Conservation (phyloP, 2,329 filamentous ascomycete genomes). For the Leptosphaerulina australis region DNA sequence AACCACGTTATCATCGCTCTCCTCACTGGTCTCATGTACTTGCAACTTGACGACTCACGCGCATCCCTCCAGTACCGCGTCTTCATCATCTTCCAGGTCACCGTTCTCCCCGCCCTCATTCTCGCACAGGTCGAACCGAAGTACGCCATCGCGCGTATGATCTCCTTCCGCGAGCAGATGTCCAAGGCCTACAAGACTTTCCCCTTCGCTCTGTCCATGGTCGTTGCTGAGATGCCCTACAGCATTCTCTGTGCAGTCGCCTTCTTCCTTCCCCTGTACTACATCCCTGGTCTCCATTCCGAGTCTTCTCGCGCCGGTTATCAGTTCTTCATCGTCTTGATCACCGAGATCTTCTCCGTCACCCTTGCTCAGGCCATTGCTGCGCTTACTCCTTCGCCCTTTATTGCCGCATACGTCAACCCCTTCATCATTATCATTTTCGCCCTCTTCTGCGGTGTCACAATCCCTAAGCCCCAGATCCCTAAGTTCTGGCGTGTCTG, state of each 20-base stretch:
- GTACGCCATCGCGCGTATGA: conserved; percentile 77
- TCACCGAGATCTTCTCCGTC: conserved; percentile 84
- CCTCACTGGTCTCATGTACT: conserved; percentile 78
- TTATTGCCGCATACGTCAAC: conserved; percentile 79
- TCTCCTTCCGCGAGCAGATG: conserved; percentile 85
- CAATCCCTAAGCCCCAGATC: conserved; percentile 78
- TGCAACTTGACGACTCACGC: conserved; percentile 77
- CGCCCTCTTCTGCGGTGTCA: conserved; percentile 85
- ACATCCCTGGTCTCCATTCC: conserved; percentile 74
- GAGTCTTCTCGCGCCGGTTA: conserved; percentile 74
- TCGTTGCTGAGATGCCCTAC: conserved; percentile 86
- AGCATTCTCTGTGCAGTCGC: conserved; percentile 76
- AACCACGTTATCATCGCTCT: conserved; percentile 81
- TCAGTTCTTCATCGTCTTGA: conserved; percentile 82
- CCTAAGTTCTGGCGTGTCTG: conserved; percentile 78
- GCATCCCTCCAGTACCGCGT: conserved; percentile 81
- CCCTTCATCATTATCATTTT: conserved; percentile 71
- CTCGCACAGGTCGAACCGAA: conserved; percentile 84
- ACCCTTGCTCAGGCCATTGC: conserved; percentile 76
- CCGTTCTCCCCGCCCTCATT: conserved; percentile 81
- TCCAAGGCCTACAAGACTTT: conserved; percentile 85
- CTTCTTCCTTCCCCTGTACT: conserved; percentile 86
- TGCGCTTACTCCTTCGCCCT: conserved; percentile 76
- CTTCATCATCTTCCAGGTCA: conserved; percentile 90
- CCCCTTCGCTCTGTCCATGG: conserved; percentile 77